These are phyloP conservation scores for Skeletonema menzelii DNA, from an alignment of 108 stramenopile genomes.

Conservation along the genomic window DNA sequence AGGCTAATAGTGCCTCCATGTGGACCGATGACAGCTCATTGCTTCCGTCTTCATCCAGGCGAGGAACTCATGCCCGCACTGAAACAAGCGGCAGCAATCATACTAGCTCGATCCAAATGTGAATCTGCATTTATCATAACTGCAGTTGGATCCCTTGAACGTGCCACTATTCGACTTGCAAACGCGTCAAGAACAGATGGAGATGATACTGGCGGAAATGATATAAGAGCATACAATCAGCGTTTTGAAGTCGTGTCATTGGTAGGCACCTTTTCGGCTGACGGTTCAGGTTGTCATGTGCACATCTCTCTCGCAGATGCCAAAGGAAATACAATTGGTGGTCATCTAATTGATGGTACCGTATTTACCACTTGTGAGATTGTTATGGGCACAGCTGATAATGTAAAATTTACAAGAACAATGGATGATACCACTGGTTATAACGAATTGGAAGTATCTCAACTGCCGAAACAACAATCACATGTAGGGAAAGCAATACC, in stretches of 20 bases:
- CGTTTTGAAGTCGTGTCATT: slow-evolving; percentile 72
- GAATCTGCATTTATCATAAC: slow-evolving; percentile 65
- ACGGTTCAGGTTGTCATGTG: slow-evolving; percentile 47
- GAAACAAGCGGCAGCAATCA: slow-evolving; percentile 38
- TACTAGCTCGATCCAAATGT: slow-evolving; percentile 25
- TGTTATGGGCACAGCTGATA: slow-evolving; percentile 65
- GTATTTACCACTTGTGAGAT: slow-evolving; percentile 80
- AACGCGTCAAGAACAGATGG: slow-evolving; percentile 44
- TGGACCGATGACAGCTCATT: slow-evolving; percentile 52
- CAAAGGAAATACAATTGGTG: slow-evolving; percentile 65
- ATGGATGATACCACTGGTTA: slow-evolving; percentile 70
- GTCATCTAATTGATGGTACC: slow-evolving; percentile 71
- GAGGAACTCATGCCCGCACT: slow-evolving; percentile 56
- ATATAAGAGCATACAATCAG: slow-evolving; percentile 59
- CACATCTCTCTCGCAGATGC: slow-evolving; percentile 62
- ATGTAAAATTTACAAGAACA: slow-evolving; percentile 57
- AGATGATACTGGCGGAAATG: slow-evolving; percentile 25
- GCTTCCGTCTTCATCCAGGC: slow-evolving; percentile 59
- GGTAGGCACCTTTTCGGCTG: slow-evolving; percentile 64
- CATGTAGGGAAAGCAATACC: not conserved
- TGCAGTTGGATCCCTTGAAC: slow-evolving; percentile 65
- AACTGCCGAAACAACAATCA: not conserved
- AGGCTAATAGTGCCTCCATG: slow-evolving; percentile 26
- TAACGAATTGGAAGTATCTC: slow-evolving; percentile 48
- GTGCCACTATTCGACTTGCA: slow-evolving; percentile 73